Base-by-base conservation (phyloP, 345 rosid species). In the Barbarea vulgaris region DNA sequence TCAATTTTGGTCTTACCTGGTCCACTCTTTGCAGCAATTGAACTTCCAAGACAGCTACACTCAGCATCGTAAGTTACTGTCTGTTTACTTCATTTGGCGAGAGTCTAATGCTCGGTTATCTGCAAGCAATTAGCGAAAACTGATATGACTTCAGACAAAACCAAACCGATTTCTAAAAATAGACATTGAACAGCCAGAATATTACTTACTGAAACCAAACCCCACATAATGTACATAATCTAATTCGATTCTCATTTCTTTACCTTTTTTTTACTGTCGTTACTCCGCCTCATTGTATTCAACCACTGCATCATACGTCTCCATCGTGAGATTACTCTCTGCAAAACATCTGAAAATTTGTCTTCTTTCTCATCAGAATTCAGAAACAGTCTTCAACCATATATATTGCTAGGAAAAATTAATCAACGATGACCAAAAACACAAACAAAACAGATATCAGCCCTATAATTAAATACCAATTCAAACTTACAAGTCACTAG, bases 221-320 rank as follows among this genome's bases (percentile, higher is more conserved):
- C 64, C 6, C 64, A 59, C 17, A 11, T 19, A 36, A 7, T 28
- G 46, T 41, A 55, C 3, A 15, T 27, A 28, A 7, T 28, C 17
- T 34, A 11, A 18, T 36, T 41, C 41, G 39, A 13, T 27, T 39
- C 4, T 55, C 2, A 42, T 39, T 71, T 33, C 27, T 21, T 52
- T 73, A 52, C 70, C 77, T 53, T 37, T 8, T 46, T 17, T 36
- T 53, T 31, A 37, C 9, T 41, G 53, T 18, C 54, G 21, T 68
- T 79, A 77, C 28, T 65, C 74, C 70, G 70, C 54, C 67, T 39
- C 68, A 70, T 55, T 71, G 74, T 86, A 90, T 50, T 81, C 81
- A 24, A 84, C 85, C 61, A 93, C 95, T 13, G 77, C 69, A 65
- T 93, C 96, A 59, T 88, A 90, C 0, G 95, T 70, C 71, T 93